Conservation (phyloP, 306 rosid species). For the Ochetophila trinervis region DNA sequence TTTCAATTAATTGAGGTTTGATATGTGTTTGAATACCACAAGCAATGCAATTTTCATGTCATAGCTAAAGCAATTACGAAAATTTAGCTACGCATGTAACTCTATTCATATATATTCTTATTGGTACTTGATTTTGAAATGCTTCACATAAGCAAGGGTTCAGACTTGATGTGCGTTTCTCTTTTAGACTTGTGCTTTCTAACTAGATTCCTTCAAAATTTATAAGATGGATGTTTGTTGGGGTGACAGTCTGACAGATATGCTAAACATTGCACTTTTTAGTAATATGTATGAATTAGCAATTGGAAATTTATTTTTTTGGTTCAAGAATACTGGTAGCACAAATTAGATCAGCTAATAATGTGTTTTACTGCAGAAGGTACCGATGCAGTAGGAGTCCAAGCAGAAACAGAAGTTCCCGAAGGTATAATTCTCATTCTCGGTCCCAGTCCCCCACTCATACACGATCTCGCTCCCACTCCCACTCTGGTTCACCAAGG, state of each 20-base stretch:
- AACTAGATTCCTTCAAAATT: too few relatives aligned
- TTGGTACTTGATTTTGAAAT: too few relatives aligned
- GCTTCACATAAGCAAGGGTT: too few relatives aligned
- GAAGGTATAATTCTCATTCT: constrained; percentile 60
- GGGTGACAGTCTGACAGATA: too few relatives aligned
- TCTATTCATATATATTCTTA: too few relatives aligned
- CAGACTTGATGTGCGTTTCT: too few relatives aligned
- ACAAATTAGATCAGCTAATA: neutral
- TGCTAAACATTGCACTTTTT: too few relatives aligned
- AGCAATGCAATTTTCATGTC: neutral
- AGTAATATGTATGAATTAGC: neutral
- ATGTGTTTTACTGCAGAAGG: constrained; percentile 51
- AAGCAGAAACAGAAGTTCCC: constrained; percentile 70
- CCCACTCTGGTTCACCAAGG: constrained; percentile 80
- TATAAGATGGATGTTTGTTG: too few relatives aligned
- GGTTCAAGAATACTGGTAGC: neutral
- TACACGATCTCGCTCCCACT: constrained; percentile 30
- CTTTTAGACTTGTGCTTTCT: too few relatives aligned
- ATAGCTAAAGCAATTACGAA: too few relatives aligned
- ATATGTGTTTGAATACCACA: neutral
- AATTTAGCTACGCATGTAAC: too few relatives aligned
- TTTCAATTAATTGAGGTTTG: neutral
- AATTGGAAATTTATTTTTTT: neutral
- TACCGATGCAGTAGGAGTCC: constrained; percentile 75
- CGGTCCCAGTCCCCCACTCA: constrained; percentile 34